phyloP scores from a whole-genome alignment of 2,329 filamentous ascomycete species.

The Didymella pinodella region DNA sequence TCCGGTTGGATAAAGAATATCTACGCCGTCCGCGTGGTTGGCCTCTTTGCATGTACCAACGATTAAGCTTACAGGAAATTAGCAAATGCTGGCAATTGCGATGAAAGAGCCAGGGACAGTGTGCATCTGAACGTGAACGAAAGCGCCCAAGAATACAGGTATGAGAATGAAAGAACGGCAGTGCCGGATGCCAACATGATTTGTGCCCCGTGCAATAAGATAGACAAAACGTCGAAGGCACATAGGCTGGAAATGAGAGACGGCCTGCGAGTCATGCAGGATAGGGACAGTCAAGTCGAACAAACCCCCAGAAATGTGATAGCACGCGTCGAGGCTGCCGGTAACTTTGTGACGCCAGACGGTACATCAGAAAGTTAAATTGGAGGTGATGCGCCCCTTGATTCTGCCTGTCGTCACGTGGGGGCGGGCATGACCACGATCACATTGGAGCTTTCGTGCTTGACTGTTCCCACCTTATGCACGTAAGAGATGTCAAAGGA shows the following conservation, averaged over 20 bases:
- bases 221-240: conserved; percentile 30
- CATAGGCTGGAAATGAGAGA: conserved; percentile 29
- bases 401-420: background rate
- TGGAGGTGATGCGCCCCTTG: background rate
- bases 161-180: background rate
- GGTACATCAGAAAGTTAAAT: background rate
- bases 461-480: background rate
- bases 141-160: background rate
- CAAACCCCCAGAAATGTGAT: background rate
- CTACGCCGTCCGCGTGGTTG: conserved; percentile 47
- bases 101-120: background rate
- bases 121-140: background rate
- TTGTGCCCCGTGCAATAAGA: background rate
- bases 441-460: background rate
- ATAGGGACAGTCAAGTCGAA: background rate
- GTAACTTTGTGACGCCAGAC: background rate
- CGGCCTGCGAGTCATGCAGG: conserved; percentile 1
- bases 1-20: conserved; percentile 42
- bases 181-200: background rate
- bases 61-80: background rate
- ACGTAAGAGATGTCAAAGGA: background rate
- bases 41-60: conserved; percentile 47
- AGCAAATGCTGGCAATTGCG: background rate
- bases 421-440: background rate
- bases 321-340: background rate